phyloP scores from a whole-genome alignment of 2,329 filamentous ascomycete species.

The Trichophyton verrucosum region DNA sequence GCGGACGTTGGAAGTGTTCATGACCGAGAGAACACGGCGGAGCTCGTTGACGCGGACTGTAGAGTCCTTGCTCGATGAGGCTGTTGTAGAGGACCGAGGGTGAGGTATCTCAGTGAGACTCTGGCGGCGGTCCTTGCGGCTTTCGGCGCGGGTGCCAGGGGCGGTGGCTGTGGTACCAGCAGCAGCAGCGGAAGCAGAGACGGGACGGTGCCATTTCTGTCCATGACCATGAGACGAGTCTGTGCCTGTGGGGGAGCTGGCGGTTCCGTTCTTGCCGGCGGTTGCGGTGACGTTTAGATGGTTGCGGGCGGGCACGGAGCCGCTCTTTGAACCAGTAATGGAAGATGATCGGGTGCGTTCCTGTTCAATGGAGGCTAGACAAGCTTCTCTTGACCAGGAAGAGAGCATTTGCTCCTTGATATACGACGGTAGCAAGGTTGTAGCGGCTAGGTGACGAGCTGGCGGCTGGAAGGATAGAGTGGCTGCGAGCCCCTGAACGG shows the following conservation, averaged over 20 bases:
- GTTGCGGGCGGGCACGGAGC: conserved; percentile 17
- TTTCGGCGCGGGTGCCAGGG: conserved; percentile 10
- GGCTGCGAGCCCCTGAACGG: conserved; percentile 46
- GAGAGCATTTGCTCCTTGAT: conserved; percentile 64
- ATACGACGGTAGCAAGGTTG: conserved; percentile 45
- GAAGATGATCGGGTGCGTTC: conserved; percentile 60
- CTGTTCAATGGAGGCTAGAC: conserved; percentile 54
- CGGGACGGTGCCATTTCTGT: conserved; percentile 12
- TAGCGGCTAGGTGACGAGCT: conserved; percentile 22
- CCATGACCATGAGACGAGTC: conserved; percentile 4
- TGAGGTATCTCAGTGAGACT: conserved; percentile 28
- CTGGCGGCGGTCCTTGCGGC: conserved; percentile 23
- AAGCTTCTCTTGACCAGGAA: conserved; percentile 67
- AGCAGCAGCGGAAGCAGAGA: conserved; percentile 10
- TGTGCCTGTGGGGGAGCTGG: conserved; percentile 21
- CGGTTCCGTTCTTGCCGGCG: conserved; percentile 16
- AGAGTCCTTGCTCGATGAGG: conserved; percentile 31
- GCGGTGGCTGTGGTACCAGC: background rate
- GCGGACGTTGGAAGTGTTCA: conserved; percentile 21
- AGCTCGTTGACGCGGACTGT: conserved; percentile 39
- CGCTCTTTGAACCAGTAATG: conserved; percentile 56
- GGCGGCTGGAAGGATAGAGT: background rate
- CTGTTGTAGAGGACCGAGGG: conserved; percentile 21
- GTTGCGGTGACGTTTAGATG: conserved; percentile 18
- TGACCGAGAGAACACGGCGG: conserved; percentile 35